These are phyloP conservation scores for Piedraia hortae DNA, from an alignment of 2,329 filamentous ascomycete species.

Conservation along the genomic window DNA sequence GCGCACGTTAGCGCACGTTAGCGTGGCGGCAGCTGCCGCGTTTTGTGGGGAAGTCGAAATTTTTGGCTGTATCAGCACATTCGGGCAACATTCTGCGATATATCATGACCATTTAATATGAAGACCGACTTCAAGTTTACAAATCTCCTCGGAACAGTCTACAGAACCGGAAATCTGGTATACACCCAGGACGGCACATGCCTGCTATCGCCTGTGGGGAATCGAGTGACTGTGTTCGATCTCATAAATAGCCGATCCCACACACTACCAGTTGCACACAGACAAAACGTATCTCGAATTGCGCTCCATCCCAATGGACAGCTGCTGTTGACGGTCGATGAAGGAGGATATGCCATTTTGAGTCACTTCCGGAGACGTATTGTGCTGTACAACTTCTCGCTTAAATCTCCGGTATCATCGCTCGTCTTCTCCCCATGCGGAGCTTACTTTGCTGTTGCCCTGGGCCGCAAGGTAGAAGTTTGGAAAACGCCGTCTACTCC, in stretches of 20 bases:
- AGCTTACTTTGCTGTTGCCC: constrained; percentile 63
- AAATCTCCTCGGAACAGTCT: constrained; percentile 92
- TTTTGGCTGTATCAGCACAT: too few species aligned
- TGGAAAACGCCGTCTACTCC: constrained; percentile 90
- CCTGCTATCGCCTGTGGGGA: constrained; percentile 86
- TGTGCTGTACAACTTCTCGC: constrained; percentile 83
- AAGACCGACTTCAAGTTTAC: constrained; percentile 98
- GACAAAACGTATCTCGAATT: constrained; percentile 71
- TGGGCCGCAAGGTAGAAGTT: constrained; percentile 71
- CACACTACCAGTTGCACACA: constrained; percentile 71
- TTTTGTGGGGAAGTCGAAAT: too few species aligned
- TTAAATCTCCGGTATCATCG: constrained; percentile 54
- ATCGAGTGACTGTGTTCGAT: constrained; percentile 86
- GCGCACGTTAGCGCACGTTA: too few species aligned
- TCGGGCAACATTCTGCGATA: too few species aligned
- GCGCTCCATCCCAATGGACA: constrained; percentile 78
- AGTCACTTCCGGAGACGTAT: constrained; percentile 72
- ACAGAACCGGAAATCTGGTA: constrained; percentile 88
- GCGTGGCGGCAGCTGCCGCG: too few species aligned
- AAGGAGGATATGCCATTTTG: constrained; percentile 78
- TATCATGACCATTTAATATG: constrained; percentile 44
- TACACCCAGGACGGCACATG: constrained; percentile 92
- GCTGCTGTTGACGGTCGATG: constrained; percentile 73
- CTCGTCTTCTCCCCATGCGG: constrained; percentile 81
- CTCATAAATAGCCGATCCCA: constrained; percentile 79